Percentiles rank a stretch among this genome's conserved stretches.
Conservation (phyloP, 2,329 filamentous ascomycete genomes). For the Didymella pinodella region DNA sequence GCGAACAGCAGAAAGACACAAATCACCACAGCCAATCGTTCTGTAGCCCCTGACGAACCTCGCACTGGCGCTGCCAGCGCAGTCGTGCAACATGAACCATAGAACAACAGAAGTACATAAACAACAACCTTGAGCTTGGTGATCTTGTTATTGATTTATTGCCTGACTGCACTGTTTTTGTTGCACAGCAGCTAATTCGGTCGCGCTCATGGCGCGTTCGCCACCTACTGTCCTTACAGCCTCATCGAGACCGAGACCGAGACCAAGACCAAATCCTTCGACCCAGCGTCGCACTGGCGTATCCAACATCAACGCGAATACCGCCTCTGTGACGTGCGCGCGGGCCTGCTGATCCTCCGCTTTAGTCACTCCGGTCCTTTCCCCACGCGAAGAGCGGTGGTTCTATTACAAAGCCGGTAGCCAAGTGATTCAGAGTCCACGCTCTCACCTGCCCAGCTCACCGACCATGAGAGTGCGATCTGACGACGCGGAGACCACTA, state of each 20-base stretch:
- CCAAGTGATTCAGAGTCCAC: slow-evolving; percentile 29
- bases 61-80: slow-evolving; percentile 24
- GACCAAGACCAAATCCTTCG: background rate
- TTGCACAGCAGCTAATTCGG: slow-evolving; percentile 31
- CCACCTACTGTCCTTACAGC: slow-evolving; percentile 16
- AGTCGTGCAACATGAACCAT: slow-evolving; percentile 28
- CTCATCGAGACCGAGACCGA: slow-evolving; percentile 15
- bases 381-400: slow-evolving; percentile 36
- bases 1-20: slow-evolving; percentile 9
- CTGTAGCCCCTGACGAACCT: slow-evolving; percentile 18
- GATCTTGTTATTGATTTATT: slow-evolving; percentile 28
- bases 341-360: slow-evolving; percentile 25
- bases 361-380: slow-evolving; percentile 32
- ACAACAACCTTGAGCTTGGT: slow-evolving; percentile 29
- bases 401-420: slow-evolving; percentile 32
- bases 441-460: slow-evolving; percentile 72
- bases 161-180: slow-evolving; percentile 21
- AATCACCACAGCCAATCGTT: slow-evolving; percentile 37
- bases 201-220: slow-evolving; percentile 33
- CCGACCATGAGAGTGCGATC: slow-evolving; percentile 85
- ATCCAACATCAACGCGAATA: slow-evolving; percentile 35
- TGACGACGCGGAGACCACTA: slow-evolving; percentile 89
- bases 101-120: slow-evolving; percentile 31
- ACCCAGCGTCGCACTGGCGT: slow-evolving; percentile 44
- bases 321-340: slow-evolving; percentile 35